phyloP scores from a whole-genome alignment of 2,329 filamentous ascomycete genomes.

The Neoascochyta sp. region DNA sequence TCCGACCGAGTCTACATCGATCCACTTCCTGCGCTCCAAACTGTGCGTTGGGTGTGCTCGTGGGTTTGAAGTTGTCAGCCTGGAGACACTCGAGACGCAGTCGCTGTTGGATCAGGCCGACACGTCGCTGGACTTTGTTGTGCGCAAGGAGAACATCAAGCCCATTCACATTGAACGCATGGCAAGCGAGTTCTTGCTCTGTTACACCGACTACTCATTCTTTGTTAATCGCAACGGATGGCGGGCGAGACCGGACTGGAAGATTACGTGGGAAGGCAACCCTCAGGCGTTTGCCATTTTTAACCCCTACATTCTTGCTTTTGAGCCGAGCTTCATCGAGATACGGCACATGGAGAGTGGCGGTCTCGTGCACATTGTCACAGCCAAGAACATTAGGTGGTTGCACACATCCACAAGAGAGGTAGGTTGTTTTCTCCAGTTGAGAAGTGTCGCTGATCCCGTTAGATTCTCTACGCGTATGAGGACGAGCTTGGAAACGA shows the following conservation, averaged over 20 bases:
- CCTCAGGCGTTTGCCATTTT: constrained; percentile 91
- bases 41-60: constrained; percentile 92
- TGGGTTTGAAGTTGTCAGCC: constrained; percentile 93
- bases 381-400: constrained; percentile 95
- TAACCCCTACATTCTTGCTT: constrained; percentile 94
- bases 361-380: constrained; percentile 87
- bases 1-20: constrained; percentile 93
- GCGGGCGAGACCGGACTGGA: constrained; percentile 93
- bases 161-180: constrained; percentile 97
- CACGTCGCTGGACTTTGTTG: constrained; percentile 95
- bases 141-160: constrained; percentile 85
- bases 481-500: constrained; percentile 94
- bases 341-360: constrained; percentile 92
- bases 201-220: constrained; percentile 98
- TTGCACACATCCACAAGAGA: constrained; percentile 95
- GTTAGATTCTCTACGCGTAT: constrained; percentile 91
- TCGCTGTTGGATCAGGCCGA: constrained; percentile 95
- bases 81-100: constrained; percentile 97
- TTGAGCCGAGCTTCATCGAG: constrained; percentile 97
- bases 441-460: neutral
- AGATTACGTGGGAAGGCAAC: constrained; percentile 93
- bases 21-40: constrained; percentile 95
- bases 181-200: constrained; percentile 94
- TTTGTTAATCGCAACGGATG: constrained; percentile 98
- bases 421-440: constrained; percentile 52